Percentiles rank a stretch among this genome's conserved stretches.
Evolutionary conservation across 2,329 filamentous ascomycete genomes (phyloP).

Genomic region (Venturia nashicola): DNA sequence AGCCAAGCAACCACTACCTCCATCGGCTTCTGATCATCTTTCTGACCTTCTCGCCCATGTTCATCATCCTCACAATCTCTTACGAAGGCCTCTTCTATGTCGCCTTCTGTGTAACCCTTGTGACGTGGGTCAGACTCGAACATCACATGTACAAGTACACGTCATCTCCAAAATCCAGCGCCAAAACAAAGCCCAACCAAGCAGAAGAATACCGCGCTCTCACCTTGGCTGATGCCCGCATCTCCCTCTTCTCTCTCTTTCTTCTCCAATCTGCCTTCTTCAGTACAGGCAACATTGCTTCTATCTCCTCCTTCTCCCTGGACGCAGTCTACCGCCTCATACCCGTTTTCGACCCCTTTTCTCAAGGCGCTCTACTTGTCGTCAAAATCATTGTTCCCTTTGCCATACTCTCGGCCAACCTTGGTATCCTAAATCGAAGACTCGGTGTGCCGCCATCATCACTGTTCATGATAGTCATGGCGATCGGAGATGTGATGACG

Average conservation of each 20-base stretch:
- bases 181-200: constrained; percentile 26
- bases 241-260: constrained; percentile 89
- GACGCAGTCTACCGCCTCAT: constrained; percentile 81
- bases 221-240: constrained; percentile 69
- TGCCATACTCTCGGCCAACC: constrained; percentile 77
- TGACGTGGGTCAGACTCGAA: constrained; percentile 88
- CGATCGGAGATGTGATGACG: constrained; percentile 79
- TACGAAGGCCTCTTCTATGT: constrained; percentile 97
- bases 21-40: constrained; percentile 84
- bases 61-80: constrained; percentile 92
- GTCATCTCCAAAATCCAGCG: constrained; percentile 16
- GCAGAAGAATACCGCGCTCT: constrained; percentile 50
- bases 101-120: constrained; percentile 67
- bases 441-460: constrained; percentile 77
- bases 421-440: constrained; percentile 81
- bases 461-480: constrained; percentile 85
- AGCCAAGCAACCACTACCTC: constrained; percentile 77
- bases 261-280: constrained; percentile 94
- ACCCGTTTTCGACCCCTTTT: constrained; percentile 87
- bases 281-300: constrained; percentile 91
- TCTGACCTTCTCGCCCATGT: constrained; percentile 81
- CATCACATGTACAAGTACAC: constrained; percentile 53
- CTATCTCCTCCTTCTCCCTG: constrained; percentile 82
- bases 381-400: constrained; percentile 91
- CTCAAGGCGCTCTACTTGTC: constrained; percentile 74